phyloP scores from a whole-genome alignment of 1,284 basidiomycete species.

The Neolentinus lepideus region DNA sequence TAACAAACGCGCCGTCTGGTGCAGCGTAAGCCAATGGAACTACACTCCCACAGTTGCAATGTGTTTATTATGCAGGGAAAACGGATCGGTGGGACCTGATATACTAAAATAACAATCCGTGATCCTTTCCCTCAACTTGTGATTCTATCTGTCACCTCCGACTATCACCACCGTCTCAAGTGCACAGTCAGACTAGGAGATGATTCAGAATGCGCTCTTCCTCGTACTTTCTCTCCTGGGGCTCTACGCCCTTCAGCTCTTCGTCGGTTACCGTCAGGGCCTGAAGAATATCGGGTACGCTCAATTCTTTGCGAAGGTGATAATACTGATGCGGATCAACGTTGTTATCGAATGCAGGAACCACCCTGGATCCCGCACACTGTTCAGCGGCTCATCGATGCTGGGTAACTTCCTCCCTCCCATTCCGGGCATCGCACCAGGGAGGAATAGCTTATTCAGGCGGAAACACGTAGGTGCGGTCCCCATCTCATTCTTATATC shows the following conservation, averaged over 20 bases:
- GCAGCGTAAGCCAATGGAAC: no score
- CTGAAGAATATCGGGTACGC: neutral
- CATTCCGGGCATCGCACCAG: neutral
- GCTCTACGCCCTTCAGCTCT: neutral
- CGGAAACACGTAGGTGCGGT: neutral
- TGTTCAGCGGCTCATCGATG: neutral
- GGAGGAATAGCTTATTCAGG: neutral
- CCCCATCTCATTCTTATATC: no score
- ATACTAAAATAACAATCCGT: no score
- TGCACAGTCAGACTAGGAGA: neutral
- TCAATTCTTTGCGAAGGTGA: no score
- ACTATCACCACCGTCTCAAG: no score
- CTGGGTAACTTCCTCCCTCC: neutral
- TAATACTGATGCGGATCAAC: neutral
- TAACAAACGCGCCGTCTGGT: no score
- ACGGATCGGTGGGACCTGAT: no score
- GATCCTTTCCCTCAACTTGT: no score
- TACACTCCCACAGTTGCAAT: no score
- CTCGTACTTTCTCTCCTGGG: neutral
- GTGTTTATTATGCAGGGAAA: no score
- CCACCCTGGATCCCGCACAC: neutral
- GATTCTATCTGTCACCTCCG: no score
- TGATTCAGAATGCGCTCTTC: neutral
- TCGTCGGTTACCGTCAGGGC: neutral
- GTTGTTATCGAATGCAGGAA: no score